Conservation (phyloP, 2,329 filamentous ascomycete species). For the Endothia cerciana region DNA sequence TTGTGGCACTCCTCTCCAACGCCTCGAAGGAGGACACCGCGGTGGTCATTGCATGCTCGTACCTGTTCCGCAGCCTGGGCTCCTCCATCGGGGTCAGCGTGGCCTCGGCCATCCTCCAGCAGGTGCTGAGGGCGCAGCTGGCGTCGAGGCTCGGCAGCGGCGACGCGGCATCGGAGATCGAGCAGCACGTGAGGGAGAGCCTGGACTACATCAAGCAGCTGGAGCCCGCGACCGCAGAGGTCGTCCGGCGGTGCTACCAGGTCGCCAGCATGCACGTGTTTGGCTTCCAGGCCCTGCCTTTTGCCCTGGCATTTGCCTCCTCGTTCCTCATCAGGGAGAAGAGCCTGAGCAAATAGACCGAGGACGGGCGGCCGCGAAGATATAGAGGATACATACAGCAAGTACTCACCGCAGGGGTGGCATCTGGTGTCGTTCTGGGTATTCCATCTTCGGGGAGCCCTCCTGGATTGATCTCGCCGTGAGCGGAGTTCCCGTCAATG, state of each 20-base stretch:
- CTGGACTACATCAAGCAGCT: slow-evolving; percentile 70
- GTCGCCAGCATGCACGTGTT: slow-evolving; percentile 47
- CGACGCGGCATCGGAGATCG: slow-evolving; percentile 66
- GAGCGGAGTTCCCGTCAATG: no score
- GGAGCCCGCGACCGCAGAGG: slow-evolving; percentile 58
- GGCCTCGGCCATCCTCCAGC: slow-evolving; percentile 72
- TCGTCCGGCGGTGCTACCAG: slow-evolving; percentile 71
- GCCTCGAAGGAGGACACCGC: slow-evolving; percentile 69
- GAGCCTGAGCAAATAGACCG: slow-evolving; percentile 46
- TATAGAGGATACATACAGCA: no score
- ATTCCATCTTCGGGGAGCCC: not conserved
- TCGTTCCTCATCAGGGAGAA: slow-evolving; percentile 61
- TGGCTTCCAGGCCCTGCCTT: slow-evolving; percentile 43
- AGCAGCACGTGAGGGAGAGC: slow-evolving; percentile 70
- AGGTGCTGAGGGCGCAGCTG: slow-evolving; percentile 63
- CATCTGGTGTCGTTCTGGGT: not conserved
- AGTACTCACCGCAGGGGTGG: not conserved
- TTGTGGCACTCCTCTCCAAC: slow-evolving; percentile 75
- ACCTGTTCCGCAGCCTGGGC: slow-evolving; percentile 80
- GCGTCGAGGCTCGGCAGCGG: slow-evolving; percentile 56
- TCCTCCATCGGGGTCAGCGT: slow-evolving; percentile 76
- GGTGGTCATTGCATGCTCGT: slow-evolving; percentile 77
- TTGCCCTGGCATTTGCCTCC: slow-evolving; percentile 43
- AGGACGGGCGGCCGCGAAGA: no score
- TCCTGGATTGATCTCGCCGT: not conserved